phyloP scores from a whole-genome alignment of 192 early-diverging fungal species.

The Lunasporangiospora selenospora region DNA sequence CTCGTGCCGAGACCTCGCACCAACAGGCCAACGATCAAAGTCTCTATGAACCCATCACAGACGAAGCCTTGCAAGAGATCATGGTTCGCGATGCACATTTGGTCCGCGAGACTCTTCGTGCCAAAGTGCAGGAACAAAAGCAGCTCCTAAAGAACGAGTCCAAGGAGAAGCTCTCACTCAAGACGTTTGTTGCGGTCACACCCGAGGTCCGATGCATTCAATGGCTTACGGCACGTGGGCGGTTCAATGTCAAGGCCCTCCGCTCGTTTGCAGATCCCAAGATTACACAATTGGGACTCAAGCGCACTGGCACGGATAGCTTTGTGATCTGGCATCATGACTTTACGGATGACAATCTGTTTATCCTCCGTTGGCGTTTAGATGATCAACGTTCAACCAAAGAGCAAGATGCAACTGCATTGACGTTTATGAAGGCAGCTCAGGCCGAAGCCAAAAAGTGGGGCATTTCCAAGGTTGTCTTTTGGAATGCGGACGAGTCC shows the following conservation, averaged over 20 bases:
- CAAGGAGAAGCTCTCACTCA: not conserved
- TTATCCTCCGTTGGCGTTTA: slow-evolving; percentile 38
- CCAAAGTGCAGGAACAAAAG: not conserved
- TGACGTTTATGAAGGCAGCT: slow-evolving; percentile 19
- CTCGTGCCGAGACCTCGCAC: too few relatives aligned
- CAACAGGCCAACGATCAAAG: too few relatives aligned
- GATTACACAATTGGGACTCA: slow-evolving; percentile 13
- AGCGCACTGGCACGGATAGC: slow-evolving; percentile 6
- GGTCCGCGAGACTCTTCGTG: slow-evolving; percentile 3
- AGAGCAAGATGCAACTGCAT: slow-evolving; percentile 1
- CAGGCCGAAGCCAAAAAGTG: slow-evolving; percentile 33
- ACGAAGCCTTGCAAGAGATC: not conserved
- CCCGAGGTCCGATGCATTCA: slow-evolving; percentile 27
- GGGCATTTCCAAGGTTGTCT: slow-evolving; percentile 26
- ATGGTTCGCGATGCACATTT: slow-evolving; percentile 11
- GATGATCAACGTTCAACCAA: not conserved
- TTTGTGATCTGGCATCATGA: slow-evolving; percentile 44
- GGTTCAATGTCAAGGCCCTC: slow-evolving; percentile 17
- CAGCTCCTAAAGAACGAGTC: not conserved
- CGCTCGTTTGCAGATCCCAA: slow-evolving; percentile 8
- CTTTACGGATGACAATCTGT: slow-evolving; percentile 36
- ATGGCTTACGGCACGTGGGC: slow-evolving; percentile 27
- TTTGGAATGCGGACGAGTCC: slow-evolving; percentile 14
- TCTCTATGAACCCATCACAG: slow-evolving; percentile 5
- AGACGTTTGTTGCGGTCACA: slow-evolving; percentile 15